A percentile compares a stretch with the other conserved stretches of the same genome.
These are phyloP conservation scores for Chalciporus chontae DNA, from an alignment of 768 basidiomycete genomes.

Conservation along the genomic window DNA sequence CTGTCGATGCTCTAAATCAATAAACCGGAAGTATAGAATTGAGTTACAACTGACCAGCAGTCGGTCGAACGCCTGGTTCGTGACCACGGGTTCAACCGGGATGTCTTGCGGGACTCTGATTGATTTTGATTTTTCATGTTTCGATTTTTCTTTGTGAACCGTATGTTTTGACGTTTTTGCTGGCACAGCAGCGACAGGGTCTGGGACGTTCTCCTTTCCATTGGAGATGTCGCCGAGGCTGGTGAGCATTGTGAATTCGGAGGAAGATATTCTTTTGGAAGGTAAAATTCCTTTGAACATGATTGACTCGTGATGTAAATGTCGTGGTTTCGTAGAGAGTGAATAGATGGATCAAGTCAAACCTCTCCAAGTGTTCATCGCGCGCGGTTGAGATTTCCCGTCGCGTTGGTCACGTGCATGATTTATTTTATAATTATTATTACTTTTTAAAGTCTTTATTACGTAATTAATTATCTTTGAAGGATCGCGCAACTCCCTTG, in stretches of 20 bases:
- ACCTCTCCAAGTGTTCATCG: constrained; percentile 4
- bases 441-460: constrained; percentile 9
- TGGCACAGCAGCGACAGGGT: constrained; percentile 33
- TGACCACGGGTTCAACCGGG: constrained; percentile 36
- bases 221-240: constrained; percentile 43
- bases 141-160: constrained; percentile 23
- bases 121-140: constrained; percentile 43
- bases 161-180: constrained; percentile 24
- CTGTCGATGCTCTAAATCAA: constrained; percentile 35
- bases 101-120: constrained; percentile 42
- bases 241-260: constrained; percentile 75
- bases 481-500: constrained; percentile 12
- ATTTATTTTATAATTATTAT: constrained; percentile 25
- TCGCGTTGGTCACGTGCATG: constrained; percentile 32
- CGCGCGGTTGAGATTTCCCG: constrained; percentile 29
- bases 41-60: constrained; percentile 56
- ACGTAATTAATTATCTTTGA: constrained; percentile 13
- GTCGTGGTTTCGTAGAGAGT: constrained; percentile 5
- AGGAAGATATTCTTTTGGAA: constrained; percentile 58
- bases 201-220: constrained; percentile 70
- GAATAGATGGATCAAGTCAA: background rate
- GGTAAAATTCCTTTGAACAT: constrained; percentile 86
- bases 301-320: background rate
- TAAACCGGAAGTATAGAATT: background rate
- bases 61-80: constrained; percentile 74